phyloP scores from a whole-genome alignment of 371 early-diverging fungal genomes.

The Choanephora cucurbitarum region DNA sequence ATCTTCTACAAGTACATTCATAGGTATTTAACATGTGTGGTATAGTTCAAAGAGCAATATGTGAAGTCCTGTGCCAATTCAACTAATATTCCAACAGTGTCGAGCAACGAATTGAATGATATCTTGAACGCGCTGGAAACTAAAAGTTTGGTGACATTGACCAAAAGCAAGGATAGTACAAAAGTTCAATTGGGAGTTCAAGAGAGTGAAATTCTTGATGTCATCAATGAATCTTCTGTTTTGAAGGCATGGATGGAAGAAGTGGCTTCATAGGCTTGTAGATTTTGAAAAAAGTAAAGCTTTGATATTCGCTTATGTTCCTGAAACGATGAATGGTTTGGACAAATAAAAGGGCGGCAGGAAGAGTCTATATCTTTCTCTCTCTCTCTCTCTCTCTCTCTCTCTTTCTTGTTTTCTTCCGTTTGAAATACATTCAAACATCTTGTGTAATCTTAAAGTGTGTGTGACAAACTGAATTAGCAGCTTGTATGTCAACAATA shows the following conservation, averaged over 20 bases:
- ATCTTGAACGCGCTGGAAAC: conserved; percentile 75
- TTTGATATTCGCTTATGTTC: too few species aligned
- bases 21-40: neutral
- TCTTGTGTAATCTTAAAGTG: too few species aligned
- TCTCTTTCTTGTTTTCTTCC: neutral
- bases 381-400: too few species aligned
- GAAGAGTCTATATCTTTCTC: too few species aligned
- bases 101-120: conserved; percentile 77
- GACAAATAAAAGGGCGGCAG: too few species aligned
- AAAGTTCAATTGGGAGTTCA: conserved; percentile 50
- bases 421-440: too few species aligned
- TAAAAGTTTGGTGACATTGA: conserved; percentile 65
- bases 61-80: conserved; percentile 47
- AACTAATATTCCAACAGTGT: conserved; percentile 62
- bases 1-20: conserved; percentile 21
- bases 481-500: too few species aligned
- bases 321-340: too few species aligned
- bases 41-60: conserved; percentile 60
- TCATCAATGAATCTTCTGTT: conserved; percentile 35
- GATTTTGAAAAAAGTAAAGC: too few species aligned
- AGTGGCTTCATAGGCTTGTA: too few species aligned
- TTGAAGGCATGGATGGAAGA: conserved; percentile 32
- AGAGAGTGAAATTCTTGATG: conserved; percentile 51
- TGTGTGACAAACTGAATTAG: too few species aligned
- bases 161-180: conserved; percentile 54